phyloP scores from a whole-genome alignment of 306 rosid genomes.

The Morella rubra region DNA sequence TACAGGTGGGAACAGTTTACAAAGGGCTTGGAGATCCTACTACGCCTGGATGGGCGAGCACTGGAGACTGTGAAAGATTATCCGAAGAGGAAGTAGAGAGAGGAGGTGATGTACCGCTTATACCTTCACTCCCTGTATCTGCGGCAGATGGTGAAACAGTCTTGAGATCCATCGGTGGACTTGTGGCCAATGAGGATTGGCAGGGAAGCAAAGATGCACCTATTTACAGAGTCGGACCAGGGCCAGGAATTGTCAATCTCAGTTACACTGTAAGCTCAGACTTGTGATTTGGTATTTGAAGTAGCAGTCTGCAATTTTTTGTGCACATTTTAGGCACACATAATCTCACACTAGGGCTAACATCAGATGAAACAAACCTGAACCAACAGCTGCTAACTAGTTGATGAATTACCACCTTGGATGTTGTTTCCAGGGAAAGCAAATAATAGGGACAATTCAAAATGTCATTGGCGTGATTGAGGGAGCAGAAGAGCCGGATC shows the following conservation, averaged over 20 bases:
- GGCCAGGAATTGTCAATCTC: conserved; percentile 69
- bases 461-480: conserved; percentile 70
- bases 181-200: conserved; percentile 65
- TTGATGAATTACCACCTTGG: conserved; percentile 1
- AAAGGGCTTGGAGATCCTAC: conserved; percentile 61
- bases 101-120: conserved; percentile 52
- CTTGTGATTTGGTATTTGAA: neutral
- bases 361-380: neutral
- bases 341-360: neutral
- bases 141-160: conserved; percentile 58
- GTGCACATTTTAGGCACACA: neutral
- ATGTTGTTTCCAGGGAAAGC: conserved; percentile 50
- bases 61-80: conserved; percentile 56
- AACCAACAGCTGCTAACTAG: neutral
- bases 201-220: conserved; percentile 61
- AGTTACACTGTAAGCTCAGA: conserved; percentile 45
- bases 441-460: conserved; percentile 47
- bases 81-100: conserved; percentile 45
- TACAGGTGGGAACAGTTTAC: conserved; percentile 64
- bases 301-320: neutral
- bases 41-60: conserved; percentile 74
- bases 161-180: conserved; percentile 54
- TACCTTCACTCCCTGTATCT: conserved; percentile 70
- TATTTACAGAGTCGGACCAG: conserved; percentile 62
- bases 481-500: conserved; percentile 76